Conservation (phyloP, 2,329 filamentous ascomycete genomes). For the Conoideocrella luteorostrata region DNA sequence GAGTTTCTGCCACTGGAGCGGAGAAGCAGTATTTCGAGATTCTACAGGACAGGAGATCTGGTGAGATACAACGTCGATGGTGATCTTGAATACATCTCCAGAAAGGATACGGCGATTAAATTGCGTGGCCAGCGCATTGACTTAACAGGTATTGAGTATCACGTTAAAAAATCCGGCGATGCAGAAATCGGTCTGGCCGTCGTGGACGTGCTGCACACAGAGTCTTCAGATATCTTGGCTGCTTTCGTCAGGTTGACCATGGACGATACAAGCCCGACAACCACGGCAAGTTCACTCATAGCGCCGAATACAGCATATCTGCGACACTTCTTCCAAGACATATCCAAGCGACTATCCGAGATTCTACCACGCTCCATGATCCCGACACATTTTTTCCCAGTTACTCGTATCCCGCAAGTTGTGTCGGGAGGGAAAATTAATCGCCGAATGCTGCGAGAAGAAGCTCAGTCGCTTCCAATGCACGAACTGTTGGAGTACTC, state of each 20-base stretch:
- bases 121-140: too few relatives aligned
- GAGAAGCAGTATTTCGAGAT: too few relatives aligned
- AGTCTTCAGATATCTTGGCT: not conserved
- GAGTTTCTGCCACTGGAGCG: too few relatives aligned
- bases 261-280: not conserved
- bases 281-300: not conserved
- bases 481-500: not conserved
- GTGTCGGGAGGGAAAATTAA: not conserved
- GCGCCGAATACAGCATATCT: not conserved
- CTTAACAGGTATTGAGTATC: not conserved
- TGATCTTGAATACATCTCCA: too few relatives aligned
- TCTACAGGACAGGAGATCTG: too few relatives aligned
- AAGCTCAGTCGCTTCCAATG: not conserved
- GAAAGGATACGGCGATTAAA: too few relatives aligned
- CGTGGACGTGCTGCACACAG: not conserved
- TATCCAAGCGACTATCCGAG: too few relatives aligned
- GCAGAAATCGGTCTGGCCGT: not conserved
- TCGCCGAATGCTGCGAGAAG: not conserved
- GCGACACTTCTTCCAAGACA: not conserved
- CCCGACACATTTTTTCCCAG: not conserved
- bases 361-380: too few relatives aligned
- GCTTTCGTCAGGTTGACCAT: not conserved
- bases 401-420: not conserved
- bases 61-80: too few relatives aligned
- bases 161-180: not conserved